A percentile compares a stretch with the other conserved stretches of the same genome.
Evolutionary conservation across 192 early-diverging fungal species (phyloP).

Genomic region (Umbelopsis isabellina): DNA sequence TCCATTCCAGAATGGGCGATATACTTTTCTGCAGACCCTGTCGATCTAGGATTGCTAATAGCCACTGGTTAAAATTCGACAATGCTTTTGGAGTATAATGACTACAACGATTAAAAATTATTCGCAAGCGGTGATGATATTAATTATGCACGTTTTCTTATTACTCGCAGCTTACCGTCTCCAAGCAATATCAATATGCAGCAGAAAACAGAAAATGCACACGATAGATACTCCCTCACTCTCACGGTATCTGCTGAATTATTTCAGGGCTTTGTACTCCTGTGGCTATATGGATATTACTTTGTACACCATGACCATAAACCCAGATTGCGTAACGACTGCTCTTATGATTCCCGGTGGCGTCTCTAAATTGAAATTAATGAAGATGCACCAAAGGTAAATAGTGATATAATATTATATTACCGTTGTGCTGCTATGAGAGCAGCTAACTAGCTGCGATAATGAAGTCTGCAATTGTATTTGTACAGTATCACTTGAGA

Average conservation of each 20-base stretch:
- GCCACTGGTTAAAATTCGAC: too few relatives aligned
- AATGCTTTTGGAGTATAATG: too few relatives aligned
- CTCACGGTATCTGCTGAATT: background rate
- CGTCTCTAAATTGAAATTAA: background rate
- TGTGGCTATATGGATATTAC: constrained; percentile 17
- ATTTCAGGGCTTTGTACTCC: background rate
- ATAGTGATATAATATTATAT: too few relatives aligned
- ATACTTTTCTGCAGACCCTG: too few relatives aligned
- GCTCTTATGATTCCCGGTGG: constrained; percentile 16
- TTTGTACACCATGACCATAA: background rate
- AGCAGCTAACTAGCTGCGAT: background rate
- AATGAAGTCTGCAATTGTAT: background rate
- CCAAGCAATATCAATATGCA: too few relatives aligned
- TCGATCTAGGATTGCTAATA: too few relatives aligned
- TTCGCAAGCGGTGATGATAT: too few relatives aligned
- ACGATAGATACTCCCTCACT: background rate
- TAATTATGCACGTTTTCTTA: too few relatives aligned
- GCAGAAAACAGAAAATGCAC: background rate
- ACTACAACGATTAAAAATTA: too few relatives aligned
- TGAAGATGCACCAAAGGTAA: background rate
- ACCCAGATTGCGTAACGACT: background rate
- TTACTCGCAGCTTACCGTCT: too few relatives aligned
- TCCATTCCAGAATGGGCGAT: too few relatives aligned
- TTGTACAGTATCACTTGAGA: background rate
- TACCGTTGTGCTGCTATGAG: too few relatives aligned